Conservation (phyloP, 331 rosid species). For the Pyracantha coccinea region DNA sequence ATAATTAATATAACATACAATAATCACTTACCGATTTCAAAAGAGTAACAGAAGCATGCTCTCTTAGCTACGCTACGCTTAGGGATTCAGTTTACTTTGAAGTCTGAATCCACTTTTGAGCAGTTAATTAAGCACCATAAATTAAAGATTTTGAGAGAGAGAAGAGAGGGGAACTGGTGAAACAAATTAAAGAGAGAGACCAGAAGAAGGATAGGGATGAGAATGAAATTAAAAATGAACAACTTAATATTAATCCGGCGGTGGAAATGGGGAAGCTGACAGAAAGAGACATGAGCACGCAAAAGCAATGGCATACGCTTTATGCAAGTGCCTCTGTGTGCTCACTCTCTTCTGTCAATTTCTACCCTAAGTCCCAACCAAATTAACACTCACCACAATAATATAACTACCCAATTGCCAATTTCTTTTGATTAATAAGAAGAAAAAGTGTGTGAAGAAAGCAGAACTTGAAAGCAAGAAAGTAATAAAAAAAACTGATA, state of each 20-base stretch:
- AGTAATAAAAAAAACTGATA: background rate
- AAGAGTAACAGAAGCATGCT: background rate
- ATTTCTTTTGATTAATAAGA: background rate
- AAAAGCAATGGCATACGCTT: slow-evolving; percentile 43
- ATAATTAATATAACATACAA: background rate
- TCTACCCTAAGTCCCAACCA: slow-evolving; percentile 33
- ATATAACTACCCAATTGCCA: background rate
- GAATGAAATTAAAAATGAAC: background rate
- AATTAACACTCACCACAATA: background rate
- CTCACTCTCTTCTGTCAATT: slow-evolving; percentile 99
- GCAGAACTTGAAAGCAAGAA: background rate
- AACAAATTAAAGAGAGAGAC: background rate
- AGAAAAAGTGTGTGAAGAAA: background rate
- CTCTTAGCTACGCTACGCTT: too few relatives aligned
- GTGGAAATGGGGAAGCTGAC: slow-evolving; percentile 44
- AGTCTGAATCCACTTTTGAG: background rate
- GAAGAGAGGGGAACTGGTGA: background rate
- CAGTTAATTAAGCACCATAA: too few relatives aligned
- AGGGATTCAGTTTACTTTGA: too few relatives aligned
- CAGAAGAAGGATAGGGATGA: slow-evolving; percentile 3
- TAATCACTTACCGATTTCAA: background rate
- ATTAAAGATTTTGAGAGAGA: background rate
- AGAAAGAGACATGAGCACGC: slow-evolving; percentile 90
- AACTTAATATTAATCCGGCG: slow-evolving; percentile 5
- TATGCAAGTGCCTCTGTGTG: slow-evolving; percentile 73